phyloP scores from a whole-genome alignment of 208 protist genomes.

The Wallacemonas sp. region DNA sequence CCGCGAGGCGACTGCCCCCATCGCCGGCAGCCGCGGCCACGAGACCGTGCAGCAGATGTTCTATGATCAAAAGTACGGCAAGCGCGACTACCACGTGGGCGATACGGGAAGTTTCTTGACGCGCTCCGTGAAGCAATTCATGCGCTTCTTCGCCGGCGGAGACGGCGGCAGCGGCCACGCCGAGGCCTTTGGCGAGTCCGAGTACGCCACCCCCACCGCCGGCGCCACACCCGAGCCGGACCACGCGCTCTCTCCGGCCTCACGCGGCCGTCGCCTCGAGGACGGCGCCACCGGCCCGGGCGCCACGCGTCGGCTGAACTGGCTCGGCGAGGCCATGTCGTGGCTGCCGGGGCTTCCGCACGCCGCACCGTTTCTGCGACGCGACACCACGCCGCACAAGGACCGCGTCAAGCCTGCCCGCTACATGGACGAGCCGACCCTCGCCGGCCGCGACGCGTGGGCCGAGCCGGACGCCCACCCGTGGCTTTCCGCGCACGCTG shows the following conservation, averaged over 20 bases:
- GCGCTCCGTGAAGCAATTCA: constrained; percentile 1
- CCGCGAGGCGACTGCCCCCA: neutral
- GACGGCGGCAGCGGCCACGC: neutral
- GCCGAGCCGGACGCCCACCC: neutral
- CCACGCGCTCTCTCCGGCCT: constrained; percentile 2
- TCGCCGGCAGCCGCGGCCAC: neutral
- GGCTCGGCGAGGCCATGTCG: constrained; percentile 32
- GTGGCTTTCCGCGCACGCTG: neutral
- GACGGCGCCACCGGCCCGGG: constrained; percentile 1
- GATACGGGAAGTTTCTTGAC: neutral
- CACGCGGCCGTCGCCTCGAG: neutral
- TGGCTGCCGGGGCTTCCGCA: constrained; percentile 44
- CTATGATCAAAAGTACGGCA: constrained; percentile 23
- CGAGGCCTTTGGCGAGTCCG: neutral
- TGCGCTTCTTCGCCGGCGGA: neutral
- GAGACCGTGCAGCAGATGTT: constrained; percentile 21
- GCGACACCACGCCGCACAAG: constrained; percentile 5
- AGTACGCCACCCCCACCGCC: neutral
- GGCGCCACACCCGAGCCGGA: neutral
- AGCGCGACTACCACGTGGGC: constrained; percentile 11
- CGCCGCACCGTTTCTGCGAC: constrained; percentile 25
- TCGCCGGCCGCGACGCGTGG: neutral
- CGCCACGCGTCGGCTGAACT: constrained; percentile 29
- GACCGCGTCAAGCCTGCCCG: neutral
- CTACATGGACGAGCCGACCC: neutral